Evolutionary conservation across 495 filamentous ascomycete genomes (phyloP).

Genomic region (Annulohypoxylon bovei): DNA sequence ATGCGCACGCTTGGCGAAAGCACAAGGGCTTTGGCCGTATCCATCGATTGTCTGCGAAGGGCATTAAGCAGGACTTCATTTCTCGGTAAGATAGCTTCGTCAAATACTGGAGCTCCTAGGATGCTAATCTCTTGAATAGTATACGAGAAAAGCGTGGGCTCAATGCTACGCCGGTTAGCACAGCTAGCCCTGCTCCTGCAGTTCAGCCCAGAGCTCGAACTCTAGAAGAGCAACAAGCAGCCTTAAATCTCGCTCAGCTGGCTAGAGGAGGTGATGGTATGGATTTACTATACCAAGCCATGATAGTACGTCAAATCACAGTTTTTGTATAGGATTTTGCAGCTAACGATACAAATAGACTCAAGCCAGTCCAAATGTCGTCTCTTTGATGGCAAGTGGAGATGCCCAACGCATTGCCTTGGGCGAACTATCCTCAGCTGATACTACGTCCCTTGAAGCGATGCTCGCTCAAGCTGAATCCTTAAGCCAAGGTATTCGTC

Average conservation of each 20-base stretch:
- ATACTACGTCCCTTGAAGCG: conserved; percentile 39
- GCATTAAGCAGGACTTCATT: conserved; percentile 83
- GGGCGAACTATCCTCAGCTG: conserved; percentile 34
- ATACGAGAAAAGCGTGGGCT: conserved; percentile 45
- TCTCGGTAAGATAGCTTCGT: conserved; percentile 53
- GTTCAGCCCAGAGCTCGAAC: conserved; percentile 18
- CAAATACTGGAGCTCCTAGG: background rate
- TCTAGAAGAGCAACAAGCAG: conserved; percentile 63
- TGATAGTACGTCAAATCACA: conserved; percentile 52
- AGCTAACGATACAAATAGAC: conserved; percentile 44
- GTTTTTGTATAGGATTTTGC: background rate
- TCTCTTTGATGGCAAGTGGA: conserved; percentile 51
- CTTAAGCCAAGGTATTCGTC: conserved; percentile 23
- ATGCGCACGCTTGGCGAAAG: conserved; percentile 52
- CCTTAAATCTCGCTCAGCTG: conserved; percentile 65
- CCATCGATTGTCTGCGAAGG: conserved; percentile 74
- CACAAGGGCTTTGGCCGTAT: conserved; percentile 65
- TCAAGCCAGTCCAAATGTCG: conserved; percentile 47
- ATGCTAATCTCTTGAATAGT: conserved; percentile 39
- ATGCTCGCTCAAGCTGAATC: conserved; percentile 44
- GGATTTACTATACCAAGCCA: conserved; percentile 51
- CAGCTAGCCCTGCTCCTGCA: conserved; percentile 35
- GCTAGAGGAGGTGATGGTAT: conserved; percentile 43
- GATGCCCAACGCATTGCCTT: conserved; percentile 45
- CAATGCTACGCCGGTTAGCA: conserved; percentile 10